Evolutionary conservation across 1,284 basidiomycete species (phyloP).

Genomic region (Ganoderma meredithae): DNA sequence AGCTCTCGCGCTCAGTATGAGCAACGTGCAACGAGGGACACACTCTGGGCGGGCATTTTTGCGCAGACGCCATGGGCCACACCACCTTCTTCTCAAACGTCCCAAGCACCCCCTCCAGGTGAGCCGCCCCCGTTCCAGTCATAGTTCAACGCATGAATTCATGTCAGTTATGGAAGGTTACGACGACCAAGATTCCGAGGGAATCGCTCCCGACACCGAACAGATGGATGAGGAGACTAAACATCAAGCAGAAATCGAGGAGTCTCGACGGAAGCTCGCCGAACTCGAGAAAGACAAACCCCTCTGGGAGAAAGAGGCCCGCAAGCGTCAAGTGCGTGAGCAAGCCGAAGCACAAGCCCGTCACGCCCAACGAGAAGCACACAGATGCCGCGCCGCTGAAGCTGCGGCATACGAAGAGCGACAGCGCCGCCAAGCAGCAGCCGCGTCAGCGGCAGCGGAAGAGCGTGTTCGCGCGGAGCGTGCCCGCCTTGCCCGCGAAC

Average conservation of each 20-base stretch:
- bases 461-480: constrained; percentile 39
- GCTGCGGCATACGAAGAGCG: constrained; percentile 32
- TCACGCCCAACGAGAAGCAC: constrained; percentile 44
- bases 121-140: not conserved
- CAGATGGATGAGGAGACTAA: constrained; percentile 44
- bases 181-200: constrained; percentile 4
- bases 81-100: constrained; percentile 23
- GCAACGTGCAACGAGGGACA: not conserved
- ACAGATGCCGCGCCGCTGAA: constrained; percentile 47
- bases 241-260: constrained; percentile 58
- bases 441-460: constrained; percentile 38
- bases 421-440: constrained; percentile 42
- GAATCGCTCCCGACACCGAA: constrained; percentile 14
- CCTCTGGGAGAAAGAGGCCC: constrained; percentile 63
- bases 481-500: constrained; percentile 42
- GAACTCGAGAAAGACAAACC: constrained; percentile 72
- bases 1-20: constrained; percentile 40
- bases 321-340: constrained; percentile 53
- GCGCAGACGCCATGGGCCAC: constrained; percentile 19
- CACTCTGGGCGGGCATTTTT: constrained; percentile 51
- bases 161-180: not conserved
- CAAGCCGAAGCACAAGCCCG: constrained; percentile 52
- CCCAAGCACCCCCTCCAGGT: constrained; percentile 3
- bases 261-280: constrained; percentile 71
- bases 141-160: not conserved